A percentile compares a stretch with the other conserved stretches of the same genome.
These are phyloP conservation scores for Talaromyces sp. DNA, from an alignment of 2,329 filamentous ascomycete species.

Conservation along the genomic window DNA sequence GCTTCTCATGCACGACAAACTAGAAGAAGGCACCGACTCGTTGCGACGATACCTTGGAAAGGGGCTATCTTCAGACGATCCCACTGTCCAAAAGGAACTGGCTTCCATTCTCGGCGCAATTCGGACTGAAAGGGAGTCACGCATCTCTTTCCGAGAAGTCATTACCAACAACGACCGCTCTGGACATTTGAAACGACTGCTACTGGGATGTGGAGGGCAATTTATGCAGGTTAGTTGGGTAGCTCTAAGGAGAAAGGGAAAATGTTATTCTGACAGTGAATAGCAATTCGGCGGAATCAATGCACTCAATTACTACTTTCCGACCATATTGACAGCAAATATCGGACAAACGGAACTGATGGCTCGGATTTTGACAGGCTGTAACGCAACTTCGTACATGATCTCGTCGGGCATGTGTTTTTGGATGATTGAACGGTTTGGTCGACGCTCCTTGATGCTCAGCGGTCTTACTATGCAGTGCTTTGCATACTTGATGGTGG, in stretches of 20 bases:
- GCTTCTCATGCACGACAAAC: slow-evolving; percentile 44
- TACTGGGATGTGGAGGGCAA: slow-evolving; percentile 20
- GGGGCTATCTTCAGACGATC: not conserved
- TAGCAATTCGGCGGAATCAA: slow-evolving; percentile 41
- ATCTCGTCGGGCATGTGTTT: slow-evolving; percentile 19
- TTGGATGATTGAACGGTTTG: slow-evolving; percentile 22
- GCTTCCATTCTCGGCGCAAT: not conserved
- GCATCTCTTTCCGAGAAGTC: slow-evolving; percentile 22
- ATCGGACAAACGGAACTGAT: slow-evolving; percentile 14
- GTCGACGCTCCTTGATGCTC: slow-evolving; percentile 19
- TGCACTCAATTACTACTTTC: slow-evolving; percentile 37
- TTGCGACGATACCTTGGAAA: slow-evolving; percentile 42
- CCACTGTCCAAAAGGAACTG: not conserved
- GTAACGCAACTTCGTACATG: slow-evolving; percentile 19
- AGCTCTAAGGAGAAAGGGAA: not conserved
- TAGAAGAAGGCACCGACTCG: slow-evolving; percentile 43
- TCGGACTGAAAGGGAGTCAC: not conserved
- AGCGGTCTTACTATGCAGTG: slow-evolving; percentile 16
- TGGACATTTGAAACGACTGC: slow-evolving; percentile 21
- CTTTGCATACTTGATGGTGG: slow-evolving; percentile 19
- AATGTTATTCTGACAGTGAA: slow-evolving; percentile 9
- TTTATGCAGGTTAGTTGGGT: slow-evolving; percentile 26
- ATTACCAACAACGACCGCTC: slow-evolving; percentile 19
- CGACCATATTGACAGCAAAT: slow-evolving; percentile 31
- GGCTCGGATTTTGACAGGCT: slow-evolving; percentile 16